Percentiles rank a stretch among this genome's conserved stretches.
These are phyloP conservation scores for Grosmannia huntii DNA, from an alignment of 2,329 filamentous ascomycete species.

Conservation along the genomic window DNA sequence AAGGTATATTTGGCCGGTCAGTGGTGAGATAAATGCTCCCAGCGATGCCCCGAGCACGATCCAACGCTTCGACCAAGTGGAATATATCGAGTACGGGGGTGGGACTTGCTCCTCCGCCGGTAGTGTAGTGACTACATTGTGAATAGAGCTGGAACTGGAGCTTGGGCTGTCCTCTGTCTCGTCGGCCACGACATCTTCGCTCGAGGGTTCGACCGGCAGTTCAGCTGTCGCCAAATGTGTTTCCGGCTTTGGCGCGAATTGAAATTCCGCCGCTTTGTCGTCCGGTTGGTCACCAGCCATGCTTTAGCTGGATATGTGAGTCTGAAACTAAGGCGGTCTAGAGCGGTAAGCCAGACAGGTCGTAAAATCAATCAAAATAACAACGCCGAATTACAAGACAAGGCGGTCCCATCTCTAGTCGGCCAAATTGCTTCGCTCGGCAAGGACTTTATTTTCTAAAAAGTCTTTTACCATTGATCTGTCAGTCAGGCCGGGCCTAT, in stretches of 20 bases:
- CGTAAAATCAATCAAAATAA: background rate
- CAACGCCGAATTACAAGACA: background rate
- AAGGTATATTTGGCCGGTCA: slow-evolving; percentile 39
- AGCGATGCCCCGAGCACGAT: slow-evolving; percentile 25
- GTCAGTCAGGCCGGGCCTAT: background rate
- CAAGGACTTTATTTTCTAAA: background rate
- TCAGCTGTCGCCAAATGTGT: background rate
- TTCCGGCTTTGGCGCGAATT: background rate
- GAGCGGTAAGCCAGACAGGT: background rate
- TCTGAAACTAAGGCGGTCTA: too few relatives aligned
- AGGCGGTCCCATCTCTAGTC: background rate
- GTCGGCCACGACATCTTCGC: background rate
- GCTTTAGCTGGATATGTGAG: background rate
- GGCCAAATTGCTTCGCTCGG: background rate
- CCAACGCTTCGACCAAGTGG: slow-evolving; percentile 24
- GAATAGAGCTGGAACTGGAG: background rate
- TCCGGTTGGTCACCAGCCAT: background rate
- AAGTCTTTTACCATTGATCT: background rate
- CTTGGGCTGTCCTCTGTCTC: background rate
- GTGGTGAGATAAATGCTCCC: slow-evolving; percentile 29
- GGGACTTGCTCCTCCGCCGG: slow-evolving; percentile 5
- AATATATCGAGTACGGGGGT: slow-evolving; percentile 23
- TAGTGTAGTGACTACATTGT: background rate
- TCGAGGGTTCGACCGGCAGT: background rate
- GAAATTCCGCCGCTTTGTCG: background rate